A percentile compares a stretch with the other conserved stretches of the same genome.
phyloP scores from a whole-genome alignment of 2,329 filamentous ascomycete genomes.

The Sordariomycetes sp. region DNA sequence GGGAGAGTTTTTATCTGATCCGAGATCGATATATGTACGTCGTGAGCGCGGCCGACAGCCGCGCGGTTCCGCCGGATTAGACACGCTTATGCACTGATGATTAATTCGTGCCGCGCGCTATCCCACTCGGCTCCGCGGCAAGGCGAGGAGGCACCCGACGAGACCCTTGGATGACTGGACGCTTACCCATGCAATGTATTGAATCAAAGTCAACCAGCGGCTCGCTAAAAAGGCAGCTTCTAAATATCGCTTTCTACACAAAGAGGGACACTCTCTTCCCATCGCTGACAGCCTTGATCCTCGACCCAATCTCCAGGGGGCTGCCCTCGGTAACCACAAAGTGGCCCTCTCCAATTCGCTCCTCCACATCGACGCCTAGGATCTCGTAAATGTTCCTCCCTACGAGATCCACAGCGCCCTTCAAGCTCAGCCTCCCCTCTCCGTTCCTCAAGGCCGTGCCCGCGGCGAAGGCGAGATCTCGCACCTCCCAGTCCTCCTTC shows the following conservation, averaged over 20 bases:
- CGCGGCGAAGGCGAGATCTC: conserved; percentile 50
- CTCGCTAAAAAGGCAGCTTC: no score
- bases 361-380: conserved; percentile 33
- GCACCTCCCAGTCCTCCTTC: conserved; percentile 52
- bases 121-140: not conserved
- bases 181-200: no score
- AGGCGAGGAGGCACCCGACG: no score
- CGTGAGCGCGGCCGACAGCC: no score
- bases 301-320: conserved; percentile 49
- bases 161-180: no score
- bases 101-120: not conserved
- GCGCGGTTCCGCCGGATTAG: no score
- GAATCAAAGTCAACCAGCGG: no score
- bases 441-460: conserved; percentile 51
- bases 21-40: no score
- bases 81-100: not conserved
- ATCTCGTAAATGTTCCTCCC: conserved; percentile 48
- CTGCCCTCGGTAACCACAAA: conserved; percentile 57
- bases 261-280: conserved; percentile 24
- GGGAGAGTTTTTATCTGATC: no score
- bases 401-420: conserved; percentile 46
- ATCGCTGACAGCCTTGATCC: conserved; percentile 42
- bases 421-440: conserved; percentile 40
- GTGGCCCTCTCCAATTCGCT: conserved; percentile 24
- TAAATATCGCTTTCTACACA: no score